Evolutionary conservation across 139 green algal genomes (phyloP).

Genomic region (Mesotaenium endlicherianum): DNA sequence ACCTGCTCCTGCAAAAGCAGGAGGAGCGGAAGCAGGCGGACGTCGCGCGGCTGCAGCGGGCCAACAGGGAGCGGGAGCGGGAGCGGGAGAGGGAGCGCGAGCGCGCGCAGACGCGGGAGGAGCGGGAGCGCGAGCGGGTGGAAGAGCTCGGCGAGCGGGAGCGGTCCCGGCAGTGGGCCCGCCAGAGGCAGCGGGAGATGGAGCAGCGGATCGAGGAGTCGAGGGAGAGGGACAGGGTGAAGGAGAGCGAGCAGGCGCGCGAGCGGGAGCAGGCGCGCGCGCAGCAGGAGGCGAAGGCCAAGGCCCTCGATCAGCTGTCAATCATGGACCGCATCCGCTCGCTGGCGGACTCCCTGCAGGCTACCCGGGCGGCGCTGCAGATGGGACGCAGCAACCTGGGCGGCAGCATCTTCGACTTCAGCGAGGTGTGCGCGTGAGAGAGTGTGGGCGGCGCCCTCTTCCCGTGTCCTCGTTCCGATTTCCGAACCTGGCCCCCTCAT

Average conservation of each 20-base stretch:
- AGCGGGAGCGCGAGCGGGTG: not conserved
- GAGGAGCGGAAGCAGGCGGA: too few species aligned
- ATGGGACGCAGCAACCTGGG: too few species aligned
- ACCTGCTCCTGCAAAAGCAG: not conserved
- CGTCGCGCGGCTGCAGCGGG: too few species aligned
- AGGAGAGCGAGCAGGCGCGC: not conserved
- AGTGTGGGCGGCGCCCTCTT: too few species aligned
- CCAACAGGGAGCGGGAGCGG: not conserved
- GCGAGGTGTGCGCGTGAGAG: too few species aligned
- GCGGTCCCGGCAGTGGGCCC: not conserved
- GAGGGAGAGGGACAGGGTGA: not conserved
- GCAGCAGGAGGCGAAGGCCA: not conserved
- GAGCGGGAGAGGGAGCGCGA: not conserved
- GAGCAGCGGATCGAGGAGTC: not conserved
- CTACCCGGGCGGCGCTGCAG: constrained; percentile 23
- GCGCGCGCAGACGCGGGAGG: not conserved
- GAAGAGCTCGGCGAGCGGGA: not conserved
- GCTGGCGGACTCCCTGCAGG: not conserved
- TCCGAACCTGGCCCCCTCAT: too few species aligned
- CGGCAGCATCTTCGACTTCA: too few species aligned
- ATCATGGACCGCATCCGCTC: constrained; percentile 10
- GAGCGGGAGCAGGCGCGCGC: not conserved
- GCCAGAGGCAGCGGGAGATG: not conserved
- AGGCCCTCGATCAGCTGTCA: not conserved
- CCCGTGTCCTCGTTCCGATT: too few species aligned